phyloP scores from a whole-genome alignment of 805 yeast genomes.

The Myxozyma mucilagina region DNA sequence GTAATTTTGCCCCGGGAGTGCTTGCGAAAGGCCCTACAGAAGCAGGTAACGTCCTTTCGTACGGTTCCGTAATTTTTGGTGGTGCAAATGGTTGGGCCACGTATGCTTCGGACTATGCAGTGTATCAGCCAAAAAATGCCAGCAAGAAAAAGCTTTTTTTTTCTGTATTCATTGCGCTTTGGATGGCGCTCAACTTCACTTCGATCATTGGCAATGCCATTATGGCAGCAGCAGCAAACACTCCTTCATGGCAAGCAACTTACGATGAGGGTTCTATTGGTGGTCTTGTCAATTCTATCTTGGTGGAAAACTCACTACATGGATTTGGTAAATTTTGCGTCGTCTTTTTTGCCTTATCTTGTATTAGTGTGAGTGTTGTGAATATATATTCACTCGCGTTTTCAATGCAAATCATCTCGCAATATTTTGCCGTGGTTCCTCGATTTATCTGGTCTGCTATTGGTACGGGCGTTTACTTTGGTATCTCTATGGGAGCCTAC shows the following conservation, averaged over 20 bases:
- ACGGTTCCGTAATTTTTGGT: conserved; percentile 82
- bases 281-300: conserved; percentile 77
- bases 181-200: conserved; percentile 68
- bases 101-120: conserved; percentile 88
- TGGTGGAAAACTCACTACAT: conserved; percentile 77
- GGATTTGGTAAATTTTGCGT: conserved; percentile 89
- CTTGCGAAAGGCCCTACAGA: conserved; percentile 60
- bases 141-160: conserved; percentile 60
- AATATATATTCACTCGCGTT: conserved; percentile 89
- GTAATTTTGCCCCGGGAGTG: conserved; percentile 59
- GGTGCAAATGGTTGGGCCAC: conserved; percentile 95
- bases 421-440: conserved; percentile 70
- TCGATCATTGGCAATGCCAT: conserved; percentile 85
- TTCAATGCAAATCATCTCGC: conserved; percentile 82
- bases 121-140: conserved; percentile 71
- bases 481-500: conserved; percentile 60
- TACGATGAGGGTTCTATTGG: conserved; percentile 66
- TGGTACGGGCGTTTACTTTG: conserved; percentile 76
- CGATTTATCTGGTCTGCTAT: conserved; percentile 76
- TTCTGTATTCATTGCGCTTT: conserved; percentile 63
- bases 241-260: conserved; percentile 48
- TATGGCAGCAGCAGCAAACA: conserved; percentile 61
- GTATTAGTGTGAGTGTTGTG: conserved; percentile 90
- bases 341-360: conserved; percentile 84
- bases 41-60: conserved; percentile 77